Percentiles rank a stretch among this genome's conserved stretches.
Conservation (phyloP, 768 basidiomycete genomes). For the Leucocoprinus birnbaumii region DNA sequence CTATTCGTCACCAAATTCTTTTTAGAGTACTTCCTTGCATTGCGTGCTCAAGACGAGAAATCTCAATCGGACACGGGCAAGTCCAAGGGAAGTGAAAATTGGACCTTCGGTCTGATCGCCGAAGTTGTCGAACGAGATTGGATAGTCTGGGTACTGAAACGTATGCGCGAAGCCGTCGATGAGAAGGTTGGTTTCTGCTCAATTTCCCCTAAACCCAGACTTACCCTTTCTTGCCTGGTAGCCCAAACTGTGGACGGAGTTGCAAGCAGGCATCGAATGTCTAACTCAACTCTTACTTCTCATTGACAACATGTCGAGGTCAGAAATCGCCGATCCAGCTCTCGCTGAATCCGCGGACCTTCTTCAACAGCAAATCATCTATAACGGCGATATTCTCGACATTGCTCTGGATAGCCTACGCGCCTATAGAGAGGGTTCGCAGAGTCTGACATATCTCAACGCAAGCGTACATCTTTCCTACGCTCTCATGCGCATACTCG, state of each 20-base stretch:
- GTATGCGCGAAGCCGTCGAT: slow-evolving; percentile 88
- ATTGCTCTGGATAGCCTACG: slow-evolving; percentile 76
- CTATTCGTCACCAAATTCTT: slow-evolving; percentile 90
- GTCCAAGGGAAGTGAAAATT: slow-evolving; percentile 30
- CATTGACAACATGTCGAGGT: slow-evolving; percentile 78
- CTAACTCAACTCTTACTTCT: slow-evolving; percentile 89
- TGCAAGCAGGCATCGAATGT: slow-evolving; percentile 93
- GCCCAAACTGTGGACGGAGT: slow-evolving; percentile 93
- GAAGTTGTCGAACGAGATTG: slow-evolving; percentile 85
- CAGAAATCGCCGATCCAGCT: slow-evolving; percentile 39
- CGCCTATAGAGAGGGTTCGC: slow-evolving; percentile 78
- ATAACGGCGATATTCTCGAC: slow-evolving; percentile 93
- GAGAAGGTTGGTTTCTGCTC: slow-evolving; percentile 64
- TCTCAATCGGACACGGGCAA: slow-evolving; percentile 14
- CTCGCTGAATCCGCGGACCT: slow-evolving; percentile 74
- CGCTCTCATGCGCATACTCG: slow-evolving; percentile 84
- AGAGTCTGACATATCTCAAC: slow-evolving; percentile 79
- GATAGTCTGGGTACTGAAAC: slow-evolving; percentile 86
- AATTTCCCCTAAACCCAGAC: slow-evolving; percentile 1
- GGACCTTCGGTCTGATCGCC: slow-evolving; percentile 72
- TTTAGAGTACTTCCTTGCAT: slow-evolving; percentile 81
- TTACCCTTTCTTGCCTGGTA: slow-evolving; percentile 24
- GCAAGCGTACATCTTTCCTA: slow-evolving; percentile 83
- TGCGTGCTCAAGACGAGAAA: slow-evolving; percentile 36
- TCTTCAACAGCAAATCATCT: slow-evolving; percentile 88